Percentiles rank a stretch among this genome's conserved stretches.
Evolutionary conservation across 768 basidiomycete species (phyloP).

Genomic region (Kwoniella botswanensis): DNA sequence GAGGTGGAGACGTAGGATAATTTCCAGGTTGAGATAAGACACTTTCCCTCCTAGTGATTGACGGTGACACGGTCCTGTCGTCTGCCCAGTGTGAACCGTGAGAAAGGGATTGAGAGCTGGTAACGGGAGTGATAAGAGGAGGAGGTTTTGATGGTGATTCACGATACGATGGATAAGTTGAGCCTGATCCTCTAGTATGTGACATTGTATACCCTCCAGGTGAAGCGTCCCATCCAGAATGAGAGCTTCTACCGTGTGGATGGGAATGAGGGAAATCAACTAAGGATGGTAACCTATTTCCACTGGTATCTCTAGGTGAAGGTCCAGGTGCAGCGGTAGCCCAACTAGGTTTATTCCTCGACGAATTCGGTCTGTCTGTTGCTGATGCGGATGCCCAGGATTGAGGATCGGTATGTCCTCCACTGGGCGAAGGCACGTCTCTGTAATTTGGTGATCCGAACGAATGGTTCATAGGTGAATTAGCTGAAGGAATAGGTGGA

Average conservation of each 20-base stretch:
- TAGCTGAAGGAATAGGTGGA: constrained; percentile 32
- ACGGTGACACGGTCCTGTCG: constrained; percentile 6
- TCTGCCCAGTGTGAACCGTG: constrained; percentile 3
- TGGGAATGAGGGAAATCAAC: constrained; percentile 28
- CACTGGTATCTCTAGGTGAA: constrained; percentile 22
- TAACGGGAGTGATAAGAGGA: constrained; percentile 23
- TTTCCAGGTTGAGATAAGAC: constrained; percentile 6
- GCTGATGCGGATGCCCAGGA: constrained; percentile 26
- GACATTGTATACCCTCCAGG: constrained; percentile 28
- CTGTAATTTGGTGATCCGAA: constrained; percentile 29
- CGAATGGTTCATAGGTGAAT: constrained; percentile 26
- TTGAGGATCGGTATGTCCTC: constrained; percentile 38
- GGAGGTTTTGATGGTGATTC: constrained; percentile 26
- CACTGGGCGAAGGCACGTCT: constrained; percentile 29
- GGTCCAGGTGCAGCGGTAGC: constrained; percentile 9
- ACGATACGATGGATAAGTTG: constrained; percentile 7
- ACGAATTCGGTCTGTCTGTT: constrained; percentile 4
- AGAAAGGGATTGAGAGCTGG: not conserved
- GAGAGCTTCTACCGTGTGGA: not conserved
- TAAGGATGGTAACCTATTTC: constrained; percentile 31
- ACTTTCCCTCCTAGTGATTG: constrained; percentile 6
- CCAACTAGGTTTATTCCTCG: constrained; percentile 15
- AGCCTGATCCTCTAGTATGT: constrained; percentile 16
- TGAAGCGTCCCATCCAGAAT: constrained; percentile 29
- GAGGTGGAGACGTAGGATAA: not conserved